Conservation (phyloP, 75 land plant genomes). For the Cupressus sempervirens region DNA sequence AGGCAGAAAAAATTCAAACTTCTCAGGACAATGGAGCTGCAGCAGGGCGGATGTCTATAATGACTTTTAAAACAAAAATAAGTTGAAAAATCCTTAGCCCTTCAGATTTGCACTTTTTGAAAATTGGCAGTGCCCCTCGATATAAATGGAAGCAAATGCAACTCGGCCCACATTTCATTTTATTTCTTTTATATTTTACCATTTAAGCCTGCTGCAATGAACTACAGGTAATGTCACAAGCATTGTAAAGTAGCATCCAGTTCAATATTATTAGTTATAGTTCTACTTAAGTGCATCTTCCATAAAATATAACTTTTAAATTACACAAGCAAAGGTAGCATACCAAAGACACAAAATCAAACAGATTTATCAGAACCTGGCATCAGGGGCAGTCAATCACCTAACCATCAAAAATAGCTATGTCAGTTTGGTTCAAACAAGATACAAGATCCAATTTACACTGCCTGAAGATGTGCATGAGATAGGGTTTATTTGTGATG, state of each 20-base stretch:
- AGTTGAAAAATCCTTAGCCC: no score
- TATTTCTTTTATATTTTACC: not conserved
- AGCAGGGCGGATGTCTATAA: no score
- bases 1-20: no score
- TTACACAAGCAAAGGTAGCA: not conserved
- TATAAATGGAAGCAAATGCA: not conserved
- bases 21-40: no score
- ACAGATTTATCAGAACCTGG: not conserved
- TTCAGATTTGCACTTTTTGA: not conserved
- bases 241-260: not conserved
- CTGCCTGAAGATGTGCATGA: no score
- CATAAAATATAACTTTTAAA: not conserved
- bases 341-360: not conserved
- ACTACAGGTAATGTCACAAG: not conserved
- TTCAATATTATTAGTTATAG: not conserved
- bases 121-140: not conserved
- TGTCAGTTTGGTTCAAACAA: no score
- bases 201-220: not conserved
- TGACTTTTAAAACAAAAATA: no score
- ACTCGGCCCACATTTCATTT: no score
- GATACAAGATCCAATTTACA: no score
- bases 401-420: not conserved
- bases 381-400: not conserved
- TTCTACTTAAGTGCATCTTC: not conserved
- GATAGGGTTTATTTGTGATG: no score